Evolutionary conservation across 306 rosid species (phyloP).

Genomic region (Vigna hirtella): DNA sequence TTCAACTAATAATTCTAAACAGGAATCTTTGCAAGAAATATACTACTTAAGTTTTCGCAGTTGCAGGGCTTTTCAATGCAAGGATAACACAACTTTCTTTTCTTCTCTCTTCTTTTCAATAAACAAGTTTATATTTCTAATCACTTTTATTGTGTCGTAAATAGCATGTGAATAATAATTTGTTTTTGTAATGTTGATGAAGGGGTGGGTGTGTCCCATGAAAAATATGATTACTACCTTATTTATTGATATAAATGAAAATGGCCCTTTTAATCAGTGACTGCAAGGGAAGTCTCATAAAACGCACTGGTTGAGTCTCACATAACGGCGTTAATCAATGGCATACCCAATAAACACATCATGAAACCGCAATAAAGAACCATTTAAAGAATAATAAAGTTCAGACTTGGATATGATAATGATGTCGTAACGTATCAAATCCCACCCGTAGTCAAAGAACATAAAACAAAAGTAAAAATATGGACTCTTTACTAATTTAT

Average conservation of each 20-base stretch:
- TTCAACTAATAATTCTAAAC: background rate
- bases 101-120: background rate
- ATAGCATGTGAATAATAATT: constrained; percentile 20
- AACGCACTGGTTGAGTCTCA: background rate
- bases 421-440: background rate
- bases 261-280: background rate
- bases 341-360: background rate
- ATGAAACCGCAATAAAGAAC: background rate
- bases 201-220: constrained; percentile 12
- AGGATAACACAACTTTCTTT: background rate
- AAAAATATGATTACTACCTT: constrained; percentile 9
- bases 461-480: background rate
- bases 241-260: background rate
- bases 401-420: constrained; percentile 8
- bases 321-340: constrained; percentile 25
- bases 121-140: background rate
- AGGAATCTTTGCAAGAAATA: no score
- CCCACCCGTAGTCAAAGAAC: background rate
- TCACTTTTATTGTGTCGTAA: background rate
- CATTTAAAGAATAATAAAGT: constrained; percentile 2
- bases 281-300: background rate
- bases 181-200: constrained; percentile 7
- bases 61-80: background rate
- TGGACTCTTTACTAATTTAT: background rate
- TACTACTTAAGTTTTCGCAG: no score